Percentiles rank a stretch among this genome's conserved stretches.
Evolutionary conservation across 2,329 filamentous ascomycete species (phyloP).

Genomic region (Cladosporium colombiae): DNA sequence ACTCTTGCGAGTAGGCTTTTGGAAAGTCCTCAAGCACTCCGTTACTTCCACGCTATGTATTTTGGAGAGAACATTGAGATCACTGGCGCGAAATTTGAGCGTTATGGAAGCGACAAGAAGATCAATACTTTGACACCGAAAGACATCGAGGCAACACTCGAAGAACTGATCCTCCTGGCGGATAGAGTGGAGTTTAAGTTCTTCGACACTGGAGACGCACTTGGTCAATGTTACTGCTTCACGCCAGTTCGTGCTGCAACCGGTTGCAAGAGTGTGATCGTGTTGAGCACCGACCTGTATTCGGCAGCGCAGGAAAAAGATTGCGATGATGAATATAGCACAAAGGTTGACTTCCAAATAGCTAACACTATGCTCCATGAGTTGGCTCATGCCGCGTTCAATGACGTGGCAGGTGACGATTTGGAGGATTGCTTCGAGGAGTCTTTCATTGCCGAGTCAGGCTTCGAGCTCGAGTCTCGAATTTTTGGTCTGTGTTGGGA

Average conservation of each 20-base stretch:
- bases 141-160: background rate
- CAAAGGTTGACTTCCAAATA: background rate
- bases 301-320: background rate
- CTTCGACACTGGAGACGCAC: background rate
- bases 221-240: background rate
- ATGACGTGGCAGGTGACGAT: background rate
- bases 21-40: background rate
- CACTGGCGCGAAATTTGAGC: background rate
- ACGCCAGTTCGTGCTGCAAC: background rate
- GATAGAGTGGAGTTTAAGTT: background rate
- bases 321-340: background rate
- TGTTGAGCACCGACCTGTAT: background rate
- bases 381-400: background rate
- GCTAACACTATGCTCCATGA: background rate
- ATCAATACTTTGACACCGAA: background rate
- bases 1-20: background rate
- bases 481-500: background rate
- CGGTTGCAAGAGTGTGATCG: background rate
- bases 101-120: background rate
- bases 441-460: background rate
- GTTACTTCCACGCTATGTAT: background rate
- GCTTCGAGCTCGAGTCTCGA: constrained; percentile 4
- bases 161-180: background rate
- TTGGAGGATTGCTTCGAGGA: constrained; percentile 2
- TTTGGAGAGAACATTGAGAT: background rate